These are phyloP conservation scores for Clarkia xantiana DNA, from an alignment of 345 rosid species.

Conservation along the genomic window DNA sequence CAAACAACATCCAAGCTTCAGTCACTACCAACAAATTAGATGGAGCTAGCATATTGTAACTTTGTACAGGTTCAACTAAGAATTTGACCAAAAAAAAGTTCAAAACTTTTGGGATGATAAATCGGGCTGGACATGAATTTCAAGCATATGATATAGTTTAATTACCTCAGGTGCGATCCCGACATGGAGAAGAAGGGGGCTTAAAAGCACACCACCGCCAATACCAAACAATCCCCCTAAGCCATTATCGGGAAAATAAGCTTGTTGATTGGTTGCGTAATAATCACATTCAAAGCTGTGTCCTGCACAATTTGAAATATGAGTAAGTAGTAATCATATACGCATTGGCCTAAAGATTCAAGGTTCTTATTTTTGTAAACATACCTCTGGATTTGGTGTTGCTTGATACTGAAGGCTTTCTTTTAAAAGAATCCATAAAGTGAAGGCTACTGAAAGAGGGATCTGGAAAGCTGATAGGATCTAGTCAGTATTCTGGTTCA, in stretches of 20 bases:
- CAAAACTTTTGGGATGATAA: not conserved
- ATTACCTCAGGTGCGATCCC: slow-evolving; percentile 67
- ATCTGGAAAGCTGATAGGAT: slow-evolving; percentile 49
- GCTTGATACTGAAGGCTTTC: slow-evolving; percentile 15
- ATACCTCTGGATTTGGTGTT: too few species aligned
- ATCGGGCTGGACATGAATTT: too few species aligned
- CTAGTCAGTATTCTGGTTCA: slow-evolving; percentile 63
- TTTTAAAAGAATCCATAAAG: slow-evolving; percentile 44
- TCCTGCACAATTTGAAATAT: slow-evolving; percentile 15
- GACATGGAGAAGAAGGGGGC: slow-evolving; percentile 79
- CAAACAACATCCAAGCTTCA: too few species aligned
- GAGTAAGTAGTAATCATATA: not conserved
- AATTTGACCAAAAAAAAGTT: too few species aligned
- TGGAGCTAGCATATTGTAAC: too few species aligned
- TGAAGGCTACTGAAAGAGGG: slow-evolving; percentile 61
- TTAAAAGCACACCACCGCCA: slow-evolving; percentile 88
- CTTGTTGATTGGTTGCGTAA: slow-evolving; percentile 19
- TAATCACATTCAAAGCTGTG: slow-evolving; percentile 12
- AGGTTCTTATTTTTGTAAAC: too few species aligned
- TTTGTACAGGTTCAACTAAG: too few species aligned
- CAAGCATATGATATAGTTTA: too few species aligned
- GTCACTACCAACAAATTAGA: too few species aligned
- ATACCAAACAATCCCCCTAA: slow-evolving; percentile 83
- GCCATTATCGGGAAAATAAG: slow-evolving; percentile 48
- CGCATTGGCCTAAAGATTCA: too few species aligned